A percentile compares a stretch with the other conserved stretches of the same genome.
Conservation (phyloP, 2,329 filamentous ascomycete species). For the Alternaria ethzedia region DNA sequence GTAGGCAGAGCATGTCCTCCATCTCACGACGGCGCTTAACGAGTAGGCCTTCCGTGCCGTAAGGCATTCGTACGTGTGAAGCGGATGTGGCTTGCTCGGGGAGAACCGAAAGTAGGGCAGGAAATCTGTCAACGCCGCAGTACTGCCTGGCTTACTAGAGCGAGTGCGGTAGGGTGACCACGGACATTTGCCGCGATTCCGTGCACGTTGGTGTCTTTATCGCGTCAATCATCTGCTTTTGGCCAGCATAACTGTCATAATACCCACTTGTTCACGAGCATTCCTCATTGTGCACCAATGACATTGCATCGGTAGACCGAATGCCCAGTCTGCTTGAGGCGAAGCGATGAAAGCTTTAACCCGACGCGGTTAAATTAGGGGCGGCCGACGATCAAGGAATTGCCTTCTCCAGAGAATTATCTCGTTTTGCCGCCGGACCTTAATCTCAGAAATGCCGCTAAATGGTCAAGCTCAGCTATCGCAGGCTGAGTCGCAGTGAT, state of each 20-base stretch:
- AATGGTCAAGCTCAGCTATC: constrained; percentile 25
- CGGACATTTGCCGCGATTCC: constrained; percentile 19
- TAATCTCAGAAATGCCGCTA: constrained; percentile 27
- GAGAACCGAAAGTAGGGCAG: constrained; percentile 25
- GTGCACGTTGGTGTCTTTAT: constrained; percentile 20
- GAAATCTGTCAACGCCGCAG: constrained; percentile 27
- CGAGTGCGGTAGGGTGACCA: constrained; percentile 13
- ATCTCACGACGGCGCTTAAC: constrained; percentile 39
- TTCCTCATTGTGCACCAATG: constrained; percentile 18
- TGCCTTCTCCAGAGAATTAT: constrained; percentile 25
- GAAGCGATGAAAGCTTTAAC: constrained; percentile 18
- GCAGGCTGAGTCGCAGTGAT: constrained; percentile 21
- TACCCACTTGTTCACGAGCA: constrained; percentile 8
- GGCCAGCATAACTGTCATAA: constrained; percentile 16
- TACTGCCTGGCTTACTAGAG: constrained; percentile 30
- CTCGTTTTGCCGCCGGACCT: constrained; percentile 33
- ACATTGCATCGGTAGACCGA: constrained; percentile 6
- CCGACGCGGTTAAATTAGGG: constrained; percentile 29
- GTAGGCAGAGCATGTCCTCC: constrained; percentile 28
- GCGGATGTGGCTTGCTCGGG: constrained; percentile 40
- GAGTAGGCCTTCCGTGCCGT: constrained; percentile 40
- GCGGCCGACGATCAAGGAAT: constrained; percentile 6
- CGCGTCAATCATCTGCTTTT: constrained; percentile 11
- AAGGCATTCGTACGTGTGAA: constrained; percentile 32
- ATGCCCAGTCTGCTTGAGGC: constrained; percentile 10